Percentiles rank a stretch among this genome's conserved stretches.
phyloP scores from a whole-genome alignment of 192 early-diverging fungal species.

The Backusella luteola region DNA sequence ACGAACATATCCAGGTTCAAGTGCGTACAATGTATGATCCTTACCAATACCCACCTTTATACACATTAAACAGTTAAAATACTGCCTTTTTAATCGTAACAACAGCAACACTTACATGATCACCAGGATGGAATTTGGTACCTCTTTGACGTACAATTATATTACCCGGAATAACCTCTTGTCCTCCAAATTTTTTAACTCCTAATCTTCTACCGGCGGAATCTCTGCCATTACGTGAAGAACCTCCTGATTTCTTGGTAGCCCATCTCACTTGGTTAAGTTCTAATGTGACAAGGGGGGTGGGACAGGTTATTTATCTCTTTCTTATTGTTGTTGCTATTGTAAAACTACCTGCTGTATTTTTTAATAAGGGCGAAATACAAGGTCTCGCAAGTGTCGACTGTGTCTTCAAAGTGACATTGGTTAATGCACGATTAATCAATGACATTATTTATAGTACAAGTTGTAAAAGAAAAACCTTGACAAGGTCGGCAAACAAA shows the following conservation, averaged over 20 bases:
- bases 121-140: slow-evolving; percentile 74
- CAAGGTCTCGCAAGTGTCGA: not conserved
- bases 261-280: slow-evolving; percentile 67
- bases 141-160: slow-evolving; percentile 81
- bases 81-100: not conserved
- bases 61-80: not conserved
- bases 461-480: not conserved
- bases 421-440: not conserved
- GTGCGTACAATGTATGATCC: slow-evolving; percentile 75
- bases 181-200: slow-evolving; percentile 71
- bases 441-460: not conserved
- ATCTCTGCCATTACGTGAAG: slow-evolving; percentile 75
- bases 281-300: not conserved
- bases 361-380: not conserved
- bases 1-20: slow-evolving; percentile 68
- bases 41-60: slow-evolving; percentile 64
- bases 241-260: slow-evolving; percentile 74
- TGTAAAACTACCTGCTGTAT: not conserved
- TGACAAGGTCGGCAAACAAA: not conserved
- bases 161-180: slow-evolving; percentile 71
- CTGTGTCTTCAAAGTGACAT: not conserved
- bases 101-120: slow-evolving; percentile 51
- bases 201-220: slow-evolving; percentile 76
- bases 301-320: not conserved
- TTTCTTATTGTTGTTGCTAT: not conserved